Evolutionary conservation across 2,329 filamentous ascomycete genomes (phyloP).

Genomic region (Scortechinia acanthostroma): DNA sequence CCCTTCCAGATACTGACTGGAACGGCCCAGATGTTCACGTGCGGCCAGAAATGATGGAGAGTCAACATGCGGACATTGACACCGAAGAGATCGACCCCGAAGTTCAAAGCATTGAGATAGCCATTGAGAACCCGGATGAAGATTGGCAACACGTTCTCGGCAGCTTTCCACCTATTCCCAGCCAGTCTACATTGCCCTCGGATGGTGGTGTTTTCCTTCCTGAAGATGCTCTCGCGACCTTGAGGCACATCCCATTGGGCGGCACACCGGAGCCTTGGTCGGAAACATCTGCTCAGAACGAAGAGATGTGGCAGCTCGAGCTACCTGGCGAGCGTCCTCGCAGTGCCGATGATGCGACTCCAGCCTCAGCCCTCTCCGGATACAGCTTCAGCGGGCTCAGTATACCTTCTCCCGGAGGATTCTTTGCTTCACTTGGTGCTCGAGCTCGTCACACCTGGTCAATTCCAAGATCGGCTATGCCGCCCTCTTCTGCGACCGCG

Average conservation of each 20-base stretch:
- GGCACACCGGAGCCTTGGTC: not conserved
- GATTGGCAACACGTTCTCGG: not conserved
- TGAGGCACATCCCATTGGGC: not conserved
- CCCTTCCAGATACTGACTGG: not conserved
- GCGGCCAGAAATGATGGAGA: not conserved
- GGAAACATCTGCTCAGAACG: not conserved
- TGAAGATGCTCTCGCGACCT: not conserved
- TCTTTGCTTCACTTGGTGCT: not conserved
- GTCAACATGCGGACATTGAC: not conserved
- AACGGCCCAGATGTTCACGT: not conserved
- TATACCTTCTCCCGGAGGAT: not conserved
- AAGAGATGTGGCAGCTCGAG: conserved; percentile 1
- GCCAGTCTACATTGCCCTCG: not conserved
- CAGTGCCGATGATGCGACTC: not conserved
- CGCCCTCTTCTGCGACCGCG: not conserved
- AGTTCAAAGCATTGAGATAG: not conserved
- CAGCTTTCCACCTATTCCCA: not conserved
- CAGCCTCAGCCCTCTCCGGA: not conserved
- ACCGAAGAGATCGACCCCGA: not conserved
- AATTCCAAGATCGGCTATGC: not conserved
- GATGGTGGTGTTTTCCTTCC: not conserved
- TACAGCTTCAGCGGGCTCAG: not conserved
- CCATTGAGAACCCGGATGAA: not conserved
- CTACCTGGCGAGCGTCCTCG: not conserved
- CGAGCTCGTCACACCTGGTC: conserved; percentile 1